A percentile compares a stretch with the other conserved stretches of the same genome.
Conservation (phyloP, 2,329 filamentous ascomycete species). For the Penicillium sp. region DNA sequence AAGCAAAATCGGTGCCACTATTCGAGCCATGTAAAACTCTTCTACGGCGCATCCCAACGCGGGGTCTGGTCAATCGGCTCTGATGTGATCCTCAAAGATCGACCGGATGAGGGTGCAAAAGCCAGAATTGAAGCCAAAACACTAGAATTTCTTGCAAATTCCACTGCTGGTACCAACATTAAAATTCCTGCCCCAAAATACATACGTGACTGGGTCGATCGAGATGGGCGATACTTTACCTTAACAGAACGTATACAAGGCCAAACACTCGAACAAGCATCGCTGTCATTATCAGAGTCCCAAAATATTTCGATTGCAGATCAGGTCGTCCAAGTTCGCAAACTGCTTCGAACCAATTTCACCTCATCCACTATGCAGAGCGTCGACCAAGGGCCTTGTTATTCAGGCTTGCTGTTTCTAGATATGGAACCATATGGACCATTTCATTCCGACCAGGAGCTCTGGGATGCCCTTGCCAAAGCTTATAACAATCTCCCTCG, state of each 20-base stretch:
- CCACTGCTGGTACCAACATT: not conserved
- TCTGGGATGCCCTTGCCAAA: slow-evolving; percentile 16
- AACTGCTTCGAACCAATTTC: slow-evolving; percentile 4
- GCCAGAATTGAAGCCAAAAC: slow-evolving; percentile 5
- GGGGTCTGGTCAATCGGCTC: slow-evolving; percentile 30
- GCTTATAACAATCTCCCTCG: slow-evolving; percentile 15
- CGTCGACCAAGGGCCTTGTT: slow-evolving; percentile 12
- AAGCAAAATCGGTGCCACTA: slow-evolving; percentile 17
- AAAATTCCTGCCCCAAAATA: not conserved
- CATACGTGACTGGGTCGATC: slow-evolving; percentile 15
- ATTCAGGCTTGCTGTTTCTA: slow-evolving; percentile 17
- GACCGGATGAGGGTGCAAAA: slow-evolving; percentile 7
- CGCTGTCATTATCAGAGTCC: slow-evolving; percentile 15
- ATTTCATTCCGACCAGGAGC: slow-evolving; percentile 18
- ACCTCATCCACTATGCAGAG: slow-evolving; percentile 2
- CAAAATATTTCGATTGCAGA: slow-evolving; percentile 5
- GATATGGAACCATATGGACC: slow-evolving; percentile 13
- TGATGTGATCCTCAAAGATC: slow-evolving; percentile 27
- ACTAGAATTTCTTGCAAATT: slow-evolving; percentile 1
- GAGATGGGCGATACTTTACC: slow-evolving; percentile 14
- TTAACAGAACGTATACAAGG: slow-evolving; percentile 18
- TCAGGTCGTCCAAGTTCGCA: slow-evolving; percentile 3
- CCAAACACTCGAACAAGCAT: slow-evolving; percentile 16
- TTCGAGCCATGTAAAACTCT: slow-evolving; percentile 20
- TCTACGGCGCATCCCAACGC: slow-evolving; percentile 23